These are phyloP conservation scores for Coemansia sp. DNA, from an alignment of 192 early-diverging fungal genomes.

Conservation along the genomic window DNA sequence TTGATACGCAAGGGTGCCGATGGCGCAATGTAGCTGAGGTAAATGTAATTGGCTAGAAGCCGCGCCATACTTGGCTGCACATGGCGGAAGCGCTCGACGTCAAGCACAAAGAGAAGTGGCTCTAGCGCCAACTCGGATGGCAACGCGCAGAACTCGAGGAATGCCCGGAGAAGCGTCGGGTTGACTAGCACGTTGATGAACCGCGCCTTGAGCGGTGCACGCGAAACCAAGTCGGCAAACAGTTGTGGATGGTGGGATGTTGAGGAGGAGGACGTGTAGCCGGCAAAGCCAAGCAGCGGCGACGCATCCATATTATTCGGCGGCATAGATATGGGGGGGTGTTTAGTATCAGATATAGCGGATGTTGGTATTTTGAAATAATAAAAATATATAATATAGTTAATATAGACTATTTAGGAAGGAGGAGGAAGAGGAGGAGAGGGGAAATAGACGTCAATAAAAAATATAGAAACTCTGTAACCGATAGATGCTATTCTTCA, in stretches of 20 bases:
- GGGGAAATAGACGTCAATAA: no score
- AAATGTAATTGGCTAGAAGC: conserved; percentile 68
- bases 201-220: conserved; percentile 48
- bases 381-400: conserved; percentile 6
- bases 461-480: not conserved
- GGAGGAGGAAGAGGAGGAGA: not conserved
- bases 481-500: no score
- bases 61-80: conserved; percentile 53
- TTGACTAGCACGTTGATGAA: conserved; percentile 51
- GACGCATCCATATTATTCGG: conserved; percentile 15
- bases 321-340: not conserved
- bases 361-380: not conserved
- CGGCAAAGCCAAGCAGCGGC: conserved; percentile 16
- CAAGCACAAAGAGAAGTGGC: conserved; percentile 78
- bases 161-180: conserved; percentile 31
- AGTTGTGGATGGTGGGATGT: not conserved
- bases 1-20: conserved; percentile 71
- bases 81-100: conserved; percentile 74
- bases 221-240: conserved; percentile 20
- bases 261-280: not conserved
- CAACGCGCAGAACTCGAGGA: conserved; percentile 51
- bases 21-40: conserved; percentile 69
- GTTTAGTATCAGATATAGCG: not conserved
- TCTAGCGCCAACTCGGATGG: conserved; percentile 75
- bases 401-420: conserved; percentile 5